phyloP scores from a whole-genome alignment of 495 filamentous ascomycete genomes.

The Penicillium paxilli region DNA sequence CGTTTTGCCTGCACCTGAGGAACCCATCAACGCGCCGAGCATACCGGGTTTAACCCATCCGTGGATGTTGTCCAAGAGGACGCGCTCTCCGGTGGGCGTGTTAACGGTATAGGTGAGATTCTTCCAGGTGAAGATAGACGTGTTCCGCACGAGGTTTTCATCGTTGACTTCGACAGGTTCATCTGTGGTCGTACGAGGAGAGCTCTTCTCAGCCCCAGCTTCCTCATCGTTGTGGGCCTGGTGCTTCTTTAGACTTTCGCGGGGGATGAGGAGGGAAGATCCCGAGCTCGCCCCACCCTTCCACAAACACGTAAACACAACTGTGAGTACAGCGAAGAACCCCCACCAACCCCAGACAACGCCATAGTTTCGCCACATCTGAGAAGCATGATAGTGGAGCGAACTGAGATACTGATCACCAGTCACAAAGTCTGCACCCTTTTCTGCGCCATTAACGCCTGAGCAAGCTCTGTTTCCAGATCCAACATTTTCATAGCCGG shows the following conservation, averaged over 20 bases:
- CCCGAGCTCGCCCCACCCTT: conserved; percentile 26
- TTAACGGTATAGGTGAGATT: conserved; percentile 57
- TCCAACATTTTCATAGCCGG: conserved; percentile 26
- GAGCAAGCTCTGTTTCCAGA: conserved; percentile 49
- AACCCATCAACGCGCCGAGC: conserved; percentile 72
- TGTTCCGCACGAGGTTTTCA: conserved; percentile 44
- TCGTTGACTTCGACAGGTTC: conserved; percentile 12
- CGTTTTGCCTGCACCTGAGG: conserved; percentile 64
- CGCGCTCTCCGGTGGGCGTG: conserved; percentile 38
- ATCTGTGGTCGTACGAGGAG: not conserved
- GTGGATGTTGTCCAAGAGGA: conserved; percentile 74
- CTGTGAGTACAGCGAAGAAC: conserved; percentile 34
- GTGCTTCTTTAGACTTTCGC: conserved; percentile 33
- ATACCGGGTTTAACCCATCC: conserved; percentile 90
- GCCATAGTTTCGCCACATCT: conserved; percentile 48
- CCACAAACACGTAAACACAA: conserved; percentile 36
- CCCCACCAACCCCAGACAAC: conserved; percentile 44
- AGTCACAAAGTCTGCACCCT: conserved; percentile 38
- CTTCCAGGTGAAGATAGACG: conserved; percentile 61
- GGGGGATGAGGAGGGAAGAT: conserved; percentile 35
- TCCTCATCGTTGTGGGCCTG: conserved; percentile 24
- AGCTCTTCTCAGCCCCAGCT: conserved; percentile 16
- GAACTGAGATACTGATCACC: conserved; percentile 51
- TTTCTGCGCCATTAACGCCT: conserved; percentile 46
- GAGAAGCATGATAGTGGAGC: conserved; percentile 43